Base-by-base conservation (phyloP, 2,329 filamentous ascomycete species). In the Talaromyces sp. region DNA sequence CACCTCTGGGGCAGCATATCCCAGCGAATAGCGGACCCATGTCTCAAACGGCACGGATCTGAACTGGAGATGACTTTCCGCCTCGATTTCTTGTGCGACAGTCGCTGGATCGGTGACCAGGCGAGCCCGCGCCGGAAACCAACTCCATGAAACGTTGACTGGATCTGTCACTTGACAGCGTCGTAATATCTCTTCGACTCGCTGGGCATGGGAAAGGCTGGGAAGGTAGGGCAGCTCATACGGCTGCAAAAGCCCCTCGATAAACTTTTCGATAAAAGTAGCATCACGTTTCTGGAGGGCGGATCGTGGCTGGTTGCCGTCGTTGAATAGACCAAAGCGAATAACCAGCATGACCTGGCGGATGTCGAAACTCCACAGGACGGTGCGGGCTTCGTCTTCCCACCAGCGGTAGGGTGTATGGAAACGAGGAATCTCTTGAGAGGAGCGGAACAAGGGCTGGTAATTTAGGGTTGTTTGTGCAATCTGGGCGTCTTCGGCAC, bases 61-160 rank as follows among this genome's bases (percentile, higher is more conserved):
- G 30, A 78, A 77, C 13, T 77, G 76, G n/a, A 74, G 65, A 62
- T 73, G 72, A 57, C 76, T 78, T 63, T 78, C 75, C 1, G 66
- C 64, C 53, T 77, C 72, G 39, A 78, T 76, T 2, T 68, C 70
- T 6, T 62, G 62, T 1, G 75, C 75, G 59, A 77, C 71, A 4
- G 62, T 61, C 10, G 53, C 55, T 8, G 73, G 62, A 44, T 70
- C 67, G 11, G 63, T 44, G 1, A 65, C 63, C 36, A 64, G 65
- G 7, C 65, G 65, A 15, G 65, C 62, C 30, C 65, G 65, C 1
- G 67, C 64, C 2, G 75, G 75, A 44, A 74, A 69, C 75, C 76
- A 77, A 32, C 67, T 70, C 75, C 76, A 78, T 17, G 70, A 64
- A 19, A 68, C 62, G 2, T 64, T 62, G 22, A 68, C 59, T 15